Evolutionary conservation across 306 rosid species (phyloP).

Genomic region (Cucumis hystrix): DNA sequence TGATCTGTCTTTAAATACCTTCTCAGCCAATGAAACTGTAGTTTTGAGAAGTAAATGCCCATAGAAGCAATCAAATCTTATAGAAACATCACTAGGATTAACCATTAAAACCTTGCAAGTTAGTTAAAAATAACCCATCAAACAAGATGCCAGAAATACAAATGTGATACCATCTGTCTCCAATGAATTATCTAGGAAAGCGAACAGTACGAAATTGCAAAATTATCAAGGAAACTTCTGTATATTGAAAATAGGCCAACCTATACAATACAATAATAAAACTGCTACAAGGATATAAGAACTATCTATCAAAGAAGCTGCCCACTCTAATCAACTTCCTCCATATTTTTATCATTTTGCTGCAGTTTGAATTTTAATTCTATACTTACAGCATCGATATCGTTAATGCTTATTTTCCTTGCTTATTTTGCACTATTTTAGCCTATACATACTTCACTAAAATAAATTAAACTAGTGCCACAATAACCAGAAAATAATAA

Average conservation of each 20-base stretch:
- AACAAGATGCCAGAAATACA: neutral
- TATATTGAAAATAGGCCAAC: neutral
- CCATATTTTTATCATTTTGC: neutral
- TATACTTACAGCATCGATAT: too few species aligned
- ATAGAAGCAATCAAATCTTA: neutral
- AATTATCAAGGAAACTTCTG: neutral
- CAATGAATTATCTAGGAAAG: neutral
- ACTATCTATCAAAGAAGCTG: neutral
- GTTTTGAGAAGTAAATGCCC: neutral
- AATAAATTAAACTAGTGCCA: neutral
- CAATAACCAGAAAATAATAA: neutral
- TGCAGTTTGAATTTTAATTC: neutral
- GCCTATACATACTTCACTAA: neutral
- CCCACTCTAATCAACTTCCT: neutral
- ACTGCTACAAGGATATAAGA: neutral
- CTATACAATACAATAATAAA: neutral
- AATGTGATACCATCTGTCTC: neutral
- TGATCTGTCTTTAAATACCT: neutral
- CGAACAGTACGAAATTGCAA: neutral
- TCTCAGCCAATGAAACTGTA: neutral
- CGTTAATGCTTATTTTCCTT: too few species aligned
- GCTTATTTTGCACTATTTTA: neutral
- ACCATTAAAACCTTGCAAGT: neutral
- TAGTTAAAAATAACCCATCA: neutral
- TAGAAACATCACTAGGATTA: neutral